Evolutionary conservation across 1,284 basidiomycete genomes (phyloP).

Genomic region (Termitomyces sp.): DNA sequence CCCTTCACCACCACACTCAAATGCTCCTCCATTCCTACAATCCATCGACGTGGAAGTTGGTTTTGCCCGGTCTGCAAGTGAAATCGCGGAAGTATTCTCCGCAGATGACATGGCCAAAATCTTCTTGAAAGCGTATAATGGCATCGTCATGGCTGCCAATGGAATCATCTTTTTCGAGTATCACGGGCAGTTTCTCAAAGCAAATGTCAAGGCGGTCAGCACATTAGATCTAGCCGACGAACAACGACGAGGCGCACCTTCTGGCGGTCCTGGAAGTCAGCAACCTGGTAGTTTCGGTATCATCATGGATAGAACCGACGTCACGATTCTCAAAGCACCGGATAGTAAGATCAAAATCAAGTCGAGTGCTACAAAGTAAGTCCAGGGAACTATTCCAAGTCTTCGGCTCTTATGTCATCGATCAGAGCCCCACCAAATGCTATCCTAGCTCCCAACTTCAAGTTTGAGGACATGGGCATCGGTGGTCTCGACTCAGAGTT

Average conservation of each 20-base stretch:
- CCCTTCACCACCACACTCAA: constrained; percentile 47
- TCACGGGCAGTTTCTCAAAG: constrained; percentile 83
- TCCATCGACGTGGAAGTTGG: constrained; percentile 78
- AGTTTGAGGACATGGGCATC: constrained; percentile 99
- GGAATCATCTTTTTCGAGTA: constrained; percentile 88
- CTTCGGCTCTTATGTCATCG: background rate
- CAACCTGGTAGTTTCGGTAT: constrained; percentile 55
- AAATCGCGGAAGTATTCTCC: constrained; percentile 72
- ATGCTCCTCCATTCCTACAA: constrained; percentile 67
- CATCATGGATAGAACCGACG: constrained; percentile 86
- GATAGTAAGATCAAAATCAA: constrained; percentile 86
- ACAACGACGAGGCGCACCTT: constrained; percentile 35
- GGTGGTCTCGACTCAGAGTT: constrained; percentile 97
- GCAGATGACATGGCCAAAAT: constrained; percentile 80
- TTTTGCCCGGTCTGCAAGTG: constrained; percentile 60
- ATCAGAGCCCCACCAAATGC: constrained; percentile 85
- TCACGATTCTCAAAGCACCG: constrained; percentile 84
- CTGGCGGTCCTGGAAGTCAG: constrained; percentile 20
- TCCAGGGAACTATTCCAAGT: background rate
- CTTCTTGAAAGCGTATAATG: constrained; percentile 64
- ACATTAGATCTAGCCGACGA: constrained; percentile 66
- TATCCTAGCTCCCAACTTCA: constrained; percentile 97
- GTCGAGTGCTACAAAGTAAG: constrained; percentile 84
- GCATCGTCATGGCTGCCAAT: constrained; percentile 68
- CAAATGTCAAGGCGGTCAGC: constrained; percentile 62